These are phyloP conservation scores for Crassisporium funariophilum DNA, from an alignment of 768 basidiomycete species.

Conservation along the genomic window DNA sequence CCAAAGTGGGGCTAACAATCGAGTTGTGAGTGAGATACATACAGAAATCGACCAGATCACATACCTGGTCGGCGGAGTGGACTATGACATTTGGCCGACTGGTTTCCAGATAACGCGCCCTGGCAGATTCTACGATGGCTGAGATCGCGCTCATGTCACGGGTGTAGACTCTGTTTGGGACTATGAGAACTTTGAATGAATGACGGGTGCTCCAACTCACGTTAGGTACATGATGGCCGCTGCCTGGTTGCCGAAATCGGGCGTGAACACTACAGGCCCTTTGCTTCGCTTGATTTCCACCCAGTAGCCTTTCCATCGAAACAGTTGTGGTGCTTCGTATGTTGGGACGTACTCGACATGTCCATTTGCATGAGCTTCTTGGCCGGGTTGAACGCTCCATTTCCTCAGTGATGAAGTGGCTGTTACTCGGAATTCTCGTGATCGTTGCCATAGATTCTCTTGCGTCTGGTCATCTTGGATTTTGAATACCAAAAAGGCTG, in stretches of 20 bases:
- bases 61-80: constrained; percentile 35
- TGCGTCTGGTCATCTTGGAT: constrained; percentile 35
- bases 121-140: constrained; percentile 43
- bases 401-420: constrained; percentile 41
- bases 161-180: constrained; percentile 40
- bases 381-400: constrained; percentile 36
- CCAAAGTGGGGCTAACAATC: constrained; percentile 36
- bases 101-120: constrained; percentile 38
- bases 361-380: constrained; percentile 17
- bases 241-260: constrained; percentile 10
- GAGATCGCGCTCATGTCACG: constrained; percentile 41
- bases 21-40: background rate
- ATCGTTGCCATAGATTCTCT: constrained; percentile 42
- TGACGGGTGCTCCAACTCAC: too few species aligned
- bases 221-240: constrained; percentile 30
- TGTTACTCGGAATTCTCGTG: constrained; percentile 44
- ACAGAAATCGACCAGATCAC: constrained; percentile 1
- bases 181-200: background rate
- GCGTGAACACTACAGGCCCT: constrained; percentile 7
- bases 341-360: constrained; percentile 45
- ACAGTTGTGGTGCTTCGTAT: constrained; percentile 41
- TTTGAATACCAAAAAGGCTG: background rate
- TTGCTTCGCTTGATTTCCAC: constrained; percentile 34
- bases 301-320: constrained; percentile 47
- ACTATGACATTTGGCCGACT: constrained; percentile 43